Evolutionary conservation across 2,329 filamentous ascomycete species (phyloP).

Genomic region (Scolecobasidium constrictum): DNA sequence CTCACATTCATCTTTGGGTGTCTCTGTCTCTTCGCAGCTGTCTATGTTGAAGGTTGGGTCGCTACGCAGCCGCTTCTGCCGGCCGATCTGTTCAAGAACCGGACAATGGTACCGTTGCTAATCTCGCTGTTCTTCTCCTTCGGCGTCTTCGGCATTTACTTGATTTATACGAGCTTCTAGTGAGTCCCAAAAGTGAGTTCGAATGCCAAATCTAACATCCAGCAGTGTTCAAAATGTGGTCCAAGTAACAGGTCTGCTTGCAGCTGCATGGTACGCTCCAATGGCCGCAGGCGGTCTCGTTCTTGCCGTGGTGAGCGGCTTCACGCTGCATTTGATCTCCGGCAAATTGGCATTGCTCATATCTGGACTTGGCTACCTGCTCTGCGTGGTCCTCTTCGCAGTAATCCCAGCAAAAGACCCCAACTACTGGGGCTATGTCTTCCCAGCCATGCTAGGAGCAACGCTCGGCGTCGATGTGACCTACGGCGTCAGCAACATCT

Average conservation of each 20-base stretch:
- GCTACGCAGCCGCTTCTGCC: conserved; percentile 59
- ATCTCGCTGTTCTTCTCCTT: conserved; percentile 55
- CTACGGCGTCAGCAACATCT: conserved; percentile 27
- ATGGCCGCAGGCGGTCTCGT: conserved; percentile 25
- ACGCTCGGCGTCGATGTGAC: conserved; percentile 26
- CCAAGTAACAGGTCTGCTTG: conserved; percentile 14
- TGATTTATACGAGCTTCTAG: conserved; percentile 29
- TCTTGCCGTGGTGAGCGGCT: conserved; percentile 21
- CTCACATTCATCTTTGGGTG: conserved; percentile 53
- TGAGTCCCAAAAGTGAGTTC: too few relatives aligned
- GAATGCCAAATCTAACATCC: too few relatives aligned
- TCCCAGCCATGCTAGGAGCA: conserved; percentile 33
- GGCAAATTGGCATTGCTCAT: conserved; percentile 16
- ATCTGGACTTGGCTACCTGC: conserved; percentile 22
- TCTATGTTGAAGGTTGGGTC: conserved; percentile 64
- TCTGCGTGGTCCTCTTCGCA: conserved; percentile 23
- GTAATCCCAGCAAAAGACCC: conserved; percentile 19
- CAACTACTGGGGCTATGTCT: conserved; percentile 25
- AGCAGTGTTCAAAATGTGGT: conserved; percentile 17
- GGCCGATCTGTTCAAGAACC: conserved; percentile 55
- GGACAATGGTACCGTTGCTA: conserved; percentile 55
- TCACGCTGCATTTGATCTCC: conserved; percentile 24
- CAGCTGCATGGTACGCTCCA: conserved; percentile 24
- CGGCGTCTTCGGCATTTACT: conserved; percentile 35
- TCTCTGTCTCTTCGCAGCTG: conserved; percentile 46